A percentile compares a stretch with the other conserved stretches of the same genome.
phyloP scores from a whole-genome alignment of 495 filamentous ascomycete species.

The Lentithecium fluviatile region DNA sequence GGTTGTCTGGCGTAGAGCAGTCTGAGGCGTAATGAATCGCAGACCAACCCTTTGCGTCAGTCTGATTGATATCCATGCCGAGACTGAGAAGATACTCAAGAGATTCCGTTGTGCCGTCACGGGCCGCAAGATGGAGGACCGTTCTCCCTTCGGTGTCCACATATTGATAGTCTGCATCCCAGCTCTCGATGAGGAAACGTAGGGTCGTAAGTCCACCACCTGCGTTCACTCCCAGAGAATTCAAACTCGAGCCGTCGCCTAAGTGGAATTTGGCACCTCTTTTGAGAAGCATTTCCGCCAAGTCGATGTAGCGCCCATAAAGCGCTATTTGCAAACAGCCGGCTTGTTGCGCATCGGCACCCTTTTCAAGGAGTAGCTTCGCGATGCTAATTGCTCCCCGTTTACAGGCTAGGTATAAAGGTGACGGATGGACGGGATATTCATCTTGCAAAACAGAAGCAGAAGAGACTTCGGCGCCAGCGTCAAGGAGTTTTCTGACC shows the following conservation, averaged over 20 bases:
- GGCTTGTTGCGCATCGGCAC: neutral
- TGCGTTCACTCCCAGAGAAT: neutral
- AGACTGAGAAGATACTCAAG: slow-evolving; percentile 2
- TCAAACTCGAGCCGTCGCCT: neutral
- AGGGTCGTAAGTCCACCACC: neutral
- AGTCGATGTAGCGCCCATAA: neutral
- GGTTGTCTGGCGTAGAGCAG: neutral
- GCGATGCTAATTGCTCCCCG: neutral
- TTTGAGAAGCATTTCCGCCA: neutral
- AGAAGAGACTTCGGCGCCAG: neutral
- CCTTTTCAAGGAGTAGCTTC: neutral
- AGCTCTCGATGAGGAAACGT: neutral
- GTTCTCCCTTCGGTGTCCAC: slow-evolving; percentile 3
- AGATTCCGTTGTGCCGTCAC: neutral
- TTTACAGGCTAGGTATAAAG: neutral
- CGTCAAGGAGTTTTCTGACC: neutral
- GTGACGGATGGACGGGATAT: no score
- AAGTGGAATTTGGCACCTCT: slow-evolving; percentile 6
- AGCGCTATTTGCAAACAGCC: neutral
- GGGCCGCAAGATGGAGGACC: slow-evolving; percentile 4
- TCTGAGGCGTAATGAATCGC: slow-evolving; percentile 9
- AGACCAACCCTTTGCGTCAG: slow-evolving; percentile 14
- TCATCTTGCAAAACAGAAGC: neutral
- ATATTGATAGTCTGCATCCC: neutral
- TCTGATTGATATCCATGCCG: slow-evolving; percentile 1